Evolutionary conservation across 768 basidiomycete species (phyloP).

Genomic region (Suillus brevipes): DNA sequence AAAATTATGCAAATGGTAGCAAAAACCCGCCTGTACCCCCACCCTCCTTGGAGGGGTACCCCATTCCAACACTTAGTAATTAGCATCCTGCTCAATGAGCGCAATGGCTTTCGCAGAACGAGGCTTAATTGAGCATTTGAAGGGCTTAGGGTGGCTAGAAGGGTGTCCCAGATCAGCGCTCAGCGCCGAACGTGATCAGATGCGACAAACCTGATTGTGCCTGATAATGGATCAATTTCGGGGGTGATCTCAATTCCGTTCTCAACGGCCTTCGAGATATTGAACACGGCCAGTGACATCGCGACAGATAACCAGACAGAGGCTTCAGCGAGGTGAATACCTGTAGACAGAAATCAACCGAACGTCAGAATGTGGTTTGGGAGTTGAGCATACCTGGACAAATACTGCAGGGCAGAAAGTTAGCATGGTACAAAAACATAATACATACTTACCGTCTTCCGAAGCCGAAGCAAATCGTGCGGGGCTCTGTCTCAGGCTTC

Average conservation of each 20-base stretch:
- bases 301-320: constrained; percentile 47
- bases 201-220: constrained; percentile 59
- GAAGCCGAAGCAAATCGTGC: constrained; percentile 66
- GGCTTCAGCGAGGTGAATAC: constrained; percentile 52
- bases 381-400: constrained; percentile 28
- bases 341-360: constrained; percentile 27
- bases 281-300: constrained; percentile 48
- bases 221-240: constrained; percentile 55
- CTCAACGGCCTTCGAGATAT: constrained; percentile 45
- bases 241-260: constrained; percentile 52
- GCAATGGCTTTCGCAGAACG: constrained; percentile 50
- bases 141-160: constrained; percentile 18
- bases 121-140: constrained; percentile 53
- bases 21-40: too few relatives aligned
- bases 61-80: background rate
- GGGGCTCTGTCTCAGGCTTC: constrained; percentile 55
- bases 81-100: constrained; percentile 45
- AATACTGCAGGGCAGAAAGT: constrained; percentile 15
- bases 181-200: background rate
- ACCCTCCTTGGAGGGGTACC: too few relatives aligned
- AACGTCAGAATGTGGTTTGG: constrained; percentile 6
- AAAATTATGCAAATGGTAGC: too few relatives aligned
- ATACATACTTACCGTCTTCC: constrained; percentile 52
- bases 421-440: constrained; percentile 12
- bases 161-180: background rate